A percentile compares a stretch with the other conserved stretches of the same genome.
Evolutionary conservation across 139 green algal genomes (phyloP).

Genomic region (Pleodorina starrii): DNA sequence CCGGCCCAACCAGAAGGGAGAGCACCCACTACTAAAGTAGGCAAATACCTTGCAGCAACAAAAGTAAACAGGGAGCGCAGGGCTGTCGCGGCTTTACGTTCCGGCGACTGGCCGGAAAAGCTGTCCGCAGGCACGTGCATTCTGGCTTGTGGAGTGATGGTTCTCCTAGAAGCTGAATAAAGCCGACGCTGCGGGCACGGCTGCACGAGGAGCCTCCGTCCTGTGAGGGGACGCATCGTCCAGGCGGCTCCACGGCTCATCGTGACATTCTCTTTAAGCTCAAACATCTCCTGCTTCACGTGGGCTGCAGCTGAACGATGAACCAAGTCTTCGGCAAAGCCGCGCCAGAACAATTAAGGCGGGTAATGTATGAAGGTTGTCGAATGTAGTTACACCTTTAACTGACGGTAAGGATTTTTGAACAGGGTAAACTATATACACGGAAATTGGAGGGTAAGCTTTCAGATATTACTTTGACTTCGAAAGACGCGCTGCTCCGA

Average conservation of each 20-base stretch:
- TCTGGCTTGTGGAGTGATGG: neutral
- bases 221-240: neutral
- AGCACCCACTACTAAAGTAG: no score
- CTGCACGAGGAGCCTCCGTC: neutral
- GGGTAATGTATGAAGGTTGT: no score
- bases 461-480: no score
- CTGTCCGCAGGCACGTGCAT: conserved; percentile 27
- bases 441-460: no score
- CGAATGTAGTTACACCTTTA: no score
- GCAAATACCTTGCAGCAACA: conserved; percentile 31
- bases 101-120: neutral
- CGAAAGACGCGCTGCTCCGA: no score
- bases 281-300: neutral
- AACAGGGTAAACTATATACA: no score
- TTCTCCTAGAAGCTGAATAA: neutral
- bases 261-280: neutral
- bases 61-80: conserved; percentile 6
- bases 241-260: neutral
- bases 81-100: neutral
- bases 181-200: neutral
- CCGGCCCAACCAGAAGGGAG: no score
- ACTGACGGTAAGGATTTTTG: no score
- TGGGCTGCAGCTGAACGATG: no score
- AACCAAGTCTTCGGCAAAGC: no score
- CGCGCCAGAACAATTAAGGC: no score